Evolutionary conservation across 2,329 filamentous ascomycete genomes (phyloP), one percentile per base, ranked within the genome.

Genomic region (Aspergillus sp.): DNA sequence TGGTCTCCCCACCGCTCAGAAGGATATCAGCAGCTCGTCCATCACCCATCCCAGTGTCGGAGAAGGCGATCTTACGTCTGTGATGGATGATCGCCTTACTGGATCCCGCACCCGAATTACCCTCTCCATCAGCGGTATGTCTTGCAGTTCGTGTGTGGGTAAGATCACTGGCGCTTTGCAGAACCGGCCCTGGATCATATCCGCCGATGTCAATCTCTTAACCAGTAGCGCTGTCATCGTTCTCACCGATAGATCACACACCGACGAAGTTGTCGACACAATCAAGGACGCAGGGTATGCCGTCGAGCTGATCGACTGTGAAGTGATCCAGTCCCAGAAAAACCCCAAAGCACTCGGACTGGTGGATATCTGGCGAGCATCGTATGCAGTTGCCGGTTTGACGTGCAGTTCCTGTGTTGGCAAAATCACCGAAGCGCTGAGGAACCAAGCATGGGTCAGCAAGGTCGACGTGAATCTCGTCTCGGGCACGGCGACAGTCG

Each of bases 71-170:
- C 24, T 26, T 6, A 4, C 7, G 2, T 26, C 24, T 26, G 20
- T 11, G 13, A 20, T 38, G 44, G 60, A 38, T 32, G 67, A 70
- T 3, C 64, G 60, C 9, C 58, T 79, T 10, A 73, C 84, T 17
- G 24, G 24, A 4, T 5, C 24, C 24, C 24, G 24, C 5, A 26
- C 24, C 7, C 24, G 24, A 4, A 26, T 26, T 8, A 26, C 24
- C 2, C 24, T 26, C 3, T 26, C 24, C 3, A 79, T 91, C 36
- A 82, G 79, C 22, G 87, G 87, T 47, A 90, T 91, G 87, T 89
- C 84, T 3, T 90, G 88, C 65, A 82, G 84, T 11, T 80, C 85
- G 11, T 91, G 88, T 62, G 79, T 79, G 48, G 85, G 85, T 62
- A 76, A 78, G 35, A 82, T 90, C 58, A 84, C 80, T 10, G 72